Conservation (phyloP, 2,329 filamentous ascomycete species). For the Sclerotinia subarctica region DNA sequence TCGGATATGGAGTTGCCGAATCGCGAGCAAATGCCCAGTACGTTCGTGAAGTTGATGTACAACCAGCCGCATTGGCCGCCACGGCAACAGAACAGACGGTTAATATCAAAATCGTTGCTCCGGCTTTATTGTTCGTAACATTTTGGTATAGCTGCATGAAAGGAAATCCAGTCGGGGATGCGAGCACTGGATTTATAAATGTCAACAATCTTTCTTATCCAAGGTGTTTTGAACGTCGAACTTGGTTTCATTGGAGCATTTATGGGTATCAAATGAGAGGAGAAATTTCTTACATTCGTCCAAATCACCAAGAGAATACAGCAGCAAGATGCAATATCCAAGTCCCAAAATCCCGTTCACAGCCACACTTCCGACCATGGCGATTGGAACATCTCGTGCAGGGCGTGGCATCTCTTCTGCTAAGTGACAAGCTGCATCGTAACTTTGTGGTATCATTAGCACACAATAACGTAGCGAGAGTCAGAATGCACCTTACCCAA, state of each 20-base stretch:
- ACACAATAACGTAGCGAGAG: background rate
- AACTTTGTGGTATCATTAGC: slow-evolving; percentile 27
- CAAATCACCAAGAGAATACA: slow-evolving; percentile 45
- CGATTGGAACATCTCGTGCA: slow-evolving; percentile 42
- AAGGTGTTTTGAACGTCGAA: background rate
- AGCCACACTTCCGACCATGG: slow-evolving; percentile 45
- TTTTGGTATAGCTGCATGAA: slow-evolving; percentile 47
- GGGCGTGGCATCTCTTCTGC: slow-evolving; percentile 48
- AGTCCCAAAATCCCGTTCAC: slow-evolving; percentile 48
- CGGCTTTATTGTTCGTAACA: slow-evolving; percentile 35
- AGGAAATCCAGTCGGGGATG: slow-evolving; percentile 45
- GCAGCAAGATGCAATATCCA: slow-evolving; percentile 43
- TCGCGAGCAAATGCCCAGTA: slow-evolving; percentile 48
- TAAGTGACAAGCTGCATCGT: slow-evolving; percentile 47
- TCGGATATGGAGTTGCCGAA: slow-evolving; percentile 40
- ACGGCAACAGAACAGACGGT: slow-evolving; percentile 43
- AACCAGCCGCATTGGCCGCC: slow-evolving; percentile 46
- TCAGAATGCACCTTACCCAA: slow-evolving; percentile 31
- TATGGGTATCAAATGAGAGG: background rate
- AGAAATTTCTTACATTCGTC: slow-evolving; percentile 26
- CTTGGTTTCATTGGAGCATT: background rate
- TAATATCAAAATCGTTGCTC: slow-evolving; percentile 6
- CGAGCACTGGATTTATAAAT: slow-evolving; percentile 36
- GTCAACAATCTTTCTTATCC: background rate
- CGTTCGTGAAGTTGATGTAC: slow-evolving; percentile 45